Evolutionary conservation across 176 grass and related monocot species (phyloP).

Genomic region (Cymbopogon citratus): DNA sequence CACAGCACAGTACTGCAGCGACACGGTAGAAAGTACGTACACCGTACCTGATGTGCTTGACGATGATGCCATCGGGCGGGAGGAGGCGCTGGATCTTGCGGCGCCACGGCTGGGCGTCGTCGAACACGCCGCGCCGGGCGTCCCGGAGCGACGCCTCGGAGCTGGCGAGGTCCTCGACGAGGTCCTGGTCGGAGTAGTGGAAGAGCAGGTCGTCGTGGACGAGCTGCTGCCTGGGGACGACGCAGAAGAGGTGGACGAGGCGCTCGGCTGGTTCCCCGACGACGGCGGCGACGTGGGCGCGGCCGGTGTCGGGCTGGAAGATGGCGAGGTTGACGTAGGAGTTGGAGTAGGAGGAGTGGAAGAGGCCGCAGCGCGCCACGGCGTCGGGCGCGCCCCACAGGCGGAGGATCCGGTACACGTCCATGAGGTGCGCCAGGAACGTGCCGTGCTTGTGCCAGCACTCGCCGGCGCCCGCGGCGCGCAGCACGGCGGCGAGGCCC

Average conservation of each 20-base stretch:
- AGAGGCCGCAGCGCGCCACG: slow-evolving; percentile 64
- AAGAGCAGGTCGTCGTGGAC: slow-evolving; percentile 58
- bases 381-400: slow-evolving; percentile 58
- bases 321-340: slow-evolving; percentile 95
- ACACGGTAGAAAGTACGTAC: neutral
- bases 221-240: slow-evolving; percentile 67
- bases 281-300: slow-evolving; percentile 34
- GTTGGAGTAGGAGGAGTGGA: slow-evolving; percentile 95
- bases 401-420: slow-evolving; percentile 61
- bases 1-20: neutral
- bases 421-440: slow-evolving; percentile 79
- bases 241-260: slow-evolving; percentile 86
- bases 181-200: slow-evolving; percentile 42
- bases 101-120: slow-evolving; percentile 41
- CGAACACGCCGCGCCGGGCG: slow-evolving; percentile 39
- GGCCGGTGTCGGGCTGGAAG: slow-evolving; percentile 57
- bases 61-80: slow-evolving; percentile 50
- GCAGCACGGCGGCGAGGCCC: slow-evolving; percentile 42
- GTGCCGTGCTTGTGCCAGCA: slow-evolving; percentile 99
- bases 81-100: slow-evolving; percentile 55
- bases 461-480: slow-evolving; percentile 60
- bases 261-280: slow-evolving; percentile 54
- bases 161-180: slow-evolving; percentile 31
- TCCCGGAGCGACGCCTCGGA: slow-evolving; percentile 44
- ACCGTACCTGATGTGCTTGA: slow-evolving; percentile 62